These are phyloP conservation scores for Whalleya microplaca DNA, from an alignment of 2,329 filamentous ascomycete genomes.

Conservation along the genomic window DNA sequence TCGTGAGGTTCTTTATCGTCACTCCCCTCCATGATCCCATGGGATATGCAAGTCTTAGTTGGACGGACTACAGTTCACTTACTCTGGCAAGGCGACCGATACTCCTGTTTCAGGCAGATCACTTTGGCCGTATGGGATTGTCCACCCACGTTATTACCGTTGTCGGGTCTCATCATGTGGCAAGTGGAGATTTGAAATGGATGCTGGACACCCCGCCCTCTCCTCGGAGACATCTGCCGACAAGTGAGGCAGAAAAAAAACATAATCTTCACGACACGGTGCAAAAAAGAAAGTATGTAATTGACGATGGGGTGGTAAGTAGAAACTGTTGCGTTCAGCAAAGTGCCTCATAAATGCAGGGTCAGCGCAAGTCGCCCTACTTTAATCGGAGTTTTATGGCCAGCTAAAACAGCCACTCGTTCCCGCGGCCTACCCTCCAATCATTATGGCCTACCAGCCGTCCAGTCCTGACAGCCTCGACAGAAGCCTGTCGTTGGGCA, in stretches of 20 bases:
- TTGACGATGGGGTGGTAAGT: constrained; percentile 14
- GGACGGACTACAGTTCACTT: constrained; percentile 17
- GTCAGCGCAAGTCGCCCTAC: constrained; percentile 30
- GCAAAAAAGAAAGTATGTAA: constrained; percentile 5
- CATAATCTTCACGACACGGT: constrained; percentile 20
- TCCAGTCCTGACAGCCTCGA: constrained; percentile 41
- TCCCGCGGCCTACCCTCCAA: constrained; percentile 34
- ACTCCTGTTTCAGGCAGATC: constrained; percentile 31
- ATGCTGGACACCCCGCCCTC: constrained; percentile 22
- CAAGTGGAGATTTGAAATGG: constrained; percentile 23
- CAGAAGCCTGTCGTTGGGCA: constrained; percentile 51
- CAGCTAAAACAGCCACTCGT: constrained; percentile 32
- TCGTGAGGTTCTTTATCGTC: constrained; percentile 24
- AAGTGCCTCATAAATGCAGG: constrained; percentile 28
- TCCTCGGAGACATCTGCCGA: constrained; percentile 25
- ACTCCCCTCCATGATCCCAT: constrained; percentile 31
- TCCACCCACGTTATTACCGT: constrained; percentile 23
- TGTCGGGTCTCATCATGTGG: constrained; percentile 24
- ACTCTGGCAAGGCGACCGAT: constrained; percentile 21
- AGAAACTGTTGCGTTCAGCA: constrained; percentile 6
- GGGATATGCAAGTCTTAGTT: constrained; percentile 23
- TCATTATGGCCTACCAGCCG: constrained; percentile 27
- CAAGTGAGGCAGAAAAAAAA: constrained; percentile 15
- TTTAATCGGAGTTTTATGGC: constrained; percentile 32
- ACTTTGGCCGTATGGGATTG: constrained; percentile 19